Evolutionary conservation across 2,329 filamentous ascomycete genomes (phyloP), one percentile per base, ranked within the genome.

Genomic region (Paraphaeosphaeria minitans): DNA sequence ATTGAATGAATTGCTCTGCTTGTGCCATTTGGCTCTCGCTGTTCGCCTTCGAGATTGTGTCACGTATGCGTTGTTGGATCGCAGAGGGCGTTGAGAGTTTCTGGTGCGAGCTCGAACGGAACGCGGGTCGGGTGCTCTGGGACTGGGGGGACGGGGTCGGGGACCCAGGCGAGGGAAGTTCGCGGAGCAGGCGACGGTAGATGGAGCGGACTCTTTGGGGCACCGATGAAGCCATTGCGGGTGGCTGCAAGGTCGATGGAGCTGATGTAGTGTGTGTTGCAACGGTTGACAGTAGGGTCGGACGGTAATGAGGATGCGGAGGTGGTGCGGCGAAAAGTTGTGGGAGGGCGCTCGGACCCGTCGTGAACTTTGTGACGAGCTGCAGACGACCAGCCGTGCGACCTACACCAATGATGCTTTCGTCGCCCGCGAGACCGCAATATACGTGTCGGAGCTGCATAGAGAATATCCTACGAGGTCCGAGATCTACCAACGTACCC

Each of bases 141-240:
- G 85, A 66, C 27, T 63, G 58, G 16, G 56, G 43, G 27, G 54
- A 39, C 21, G 24, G 82, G 78, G 61, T 78, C 68, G 80, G 79
- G 78, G 60, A 78, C 68, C 80, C 79, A 63, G 85, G 82, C 68
- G 89, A 85, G 1, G 94, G 94, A 9, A 97, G 87, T 80, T 97
- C 93, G 77, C 94, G 92, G 56, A 98, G 87, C 72, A 97, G 83
- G 43, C 89, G 85, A 70, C 94, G 91, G 84, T 98, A 98, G 73
- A 97, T 84, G 37, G 92, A 87, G 71, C 92, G 91, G 43, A 91
- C 75, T 63, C n/a, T n/a, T n/a, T 76, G 74, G 41, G 81, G 80
- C 42, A 84, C 75, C 41, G 66, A 29, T 14, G 63, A 48, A n/a
- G 78, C 69, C 78, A 80, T 80, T 66, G 13, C 47, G 22, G 39